Evolutionary conservation across 2,329 filamentous ascomycete species (phyloP), one percentile per base, ranked within the genome.

Genomic region (Fusarium sp.): DNA sequence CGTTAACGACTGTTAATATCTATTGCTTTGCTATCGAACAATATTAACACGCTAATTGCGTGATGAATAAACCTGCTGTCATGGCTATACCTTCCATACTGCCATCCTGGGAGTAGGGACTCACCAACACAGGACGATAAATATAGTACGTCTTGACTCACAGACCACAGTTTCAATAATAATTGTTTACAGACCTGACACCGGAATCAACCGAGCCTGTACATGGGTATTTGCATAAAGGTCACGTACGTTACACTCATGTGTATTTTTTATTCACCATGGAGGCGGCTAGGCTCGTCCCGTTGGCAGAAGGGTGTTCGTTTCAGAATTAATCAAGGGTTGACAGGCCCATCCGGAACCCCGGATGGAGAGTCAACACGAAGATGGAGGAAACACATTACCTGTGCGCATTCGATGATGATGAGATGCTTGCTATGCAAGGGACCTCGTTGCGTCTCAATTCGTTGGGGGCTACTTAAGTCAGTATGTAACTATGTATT

Each of bases 151-250:
- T 27, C 45, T 60, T 44, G 66, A 60, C 55, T 70, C 38, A 41
- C 42, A 66, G 41, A 62, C 67, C 64, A 33, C 42, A 61, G 35
- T 67, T 41, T 49, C 23, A 38, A 67, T 44, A 49, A 15, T 54
- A 42, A 52, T n/a, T 55, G 37, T 39, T 52, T 21, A 51, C 38
- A 23, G 46, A 67, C 63, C 60, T 67, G 61, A 60, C 51, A 70
- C 70, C 61, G 70, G 70, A 58, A 68, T 33, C 57, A 73, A 59
- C 70, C 70, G 70, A 73, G 38, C 64, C 49, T 69, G 58, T 45
- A 42, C 51, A 60, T 63, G 70, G 58, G 46, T 66, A 54, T 51
- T 52, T 59, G 48, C 65, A 69, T 29, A 44, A 64, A 59, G 35
- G n/a, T 46, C 41, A 54, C 33, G 31, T 37, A 54, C 45, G 38